These are phyloP conservation scores for Suillus spraguei DNA, from an alignment of 768 basidiomycete genomes.

Conservation along the genomic window DNA sequence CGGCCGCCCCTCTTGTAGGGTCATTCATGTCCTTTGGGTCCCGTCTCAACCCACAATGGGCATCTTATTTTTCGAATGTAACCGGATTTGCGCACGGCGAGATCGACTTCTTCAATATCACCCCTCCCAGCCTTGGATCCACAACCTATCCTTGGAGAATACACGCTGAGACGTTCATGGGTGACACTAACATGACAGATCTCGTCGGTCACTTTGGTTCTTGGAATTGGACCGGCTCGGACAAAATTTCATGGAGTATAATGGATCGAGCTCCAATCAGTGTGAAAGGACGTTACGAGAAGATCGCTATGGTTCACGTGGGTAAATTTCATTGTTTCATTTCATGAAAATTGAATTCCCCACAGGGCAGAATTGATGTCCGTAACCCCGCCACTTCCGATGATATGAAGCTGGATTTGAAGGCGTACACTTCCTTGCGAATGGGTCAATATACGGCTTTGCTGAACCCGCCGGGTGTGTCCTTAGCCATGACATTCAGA, in stretches of 20 bases:
- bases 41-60: slow-evolving; percentile 43
- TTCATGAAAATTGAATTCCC: slow-evolving; percentile 7
- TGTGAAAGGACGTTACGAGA: slow-evolving; percentile 41
- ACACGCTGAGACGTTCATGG: slow-evolving; percentile 52
- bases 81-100: slow-evolving; percentile 79
- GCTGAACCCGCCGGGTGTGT: slow-evolving; percentile 64
- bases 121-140: slow-evolving; percentile 45
- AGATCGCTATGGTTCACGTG: slow-evolving; percentile 68
- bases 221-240: slow-evolving; percentile 74
- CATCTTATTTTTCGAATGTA: slow-evolving; percentile 73
- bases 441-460: slow-evolving; percentile 78
- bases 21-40: slow-evolving; percentile 48
- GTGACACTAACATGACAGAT: slow-evolving; percentile 51
- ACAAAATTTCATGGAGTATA: slow-evolving; percentile 66
- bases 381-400: slow-evolving; percentile 51
- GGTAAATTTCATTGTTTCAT: slow-evolving; percentile 28
- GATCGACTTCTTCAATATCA: slow-evolving; percentile 64
- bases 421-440: slow-evolving; percentile 72
- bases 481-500: not conserved
- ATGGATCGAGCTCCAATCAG: slow-evolving; percentile 55
- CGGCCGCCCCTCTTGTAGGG: slow-evolving; percentile 49
- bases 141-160: slow-evolving; percentile 48
- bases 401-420: slow-evolving; percentile 69
- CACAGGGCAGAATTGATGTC: slow-evolving; percentile 74
- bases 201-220: slow-evolving; percentile 48